Evolutionary conservation across 805 yeast genomes (phyloP), one percentile per base, ranked within the genome.

Genomic region (Myxozyma monticola): DNA sequence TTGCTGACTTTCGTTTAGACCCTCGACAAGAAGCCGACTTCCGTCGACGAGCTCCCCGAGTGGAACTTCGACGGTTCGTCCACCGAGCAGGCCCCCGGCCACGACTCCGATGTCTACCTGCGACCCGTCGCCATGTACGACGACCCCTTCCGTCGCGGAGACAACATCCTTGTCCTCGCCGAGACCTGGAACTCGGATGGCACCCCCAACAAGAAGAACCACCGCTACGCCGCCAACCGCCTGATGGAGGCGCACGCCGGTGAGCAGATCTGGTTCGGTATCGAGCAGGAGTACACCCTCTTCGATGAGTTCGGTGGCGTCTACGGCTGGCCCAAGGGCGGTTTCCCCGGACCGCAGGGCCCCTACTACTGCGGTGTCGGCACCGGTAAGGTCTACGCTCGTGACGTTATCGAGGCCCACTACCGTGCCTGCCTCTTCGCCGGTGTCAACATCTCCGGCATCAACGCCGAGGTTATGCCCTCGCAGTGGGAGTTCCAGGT

Each of bases 341-440:
- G 98, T 59, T 93, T 80, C 95, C 99, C 99, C 70, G 98, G 96
- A 63, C 98, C 99, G 60, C 99, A 93, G 77, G 99, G 99, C 62
- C 99, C 99, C 57, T 93, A 93, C 85, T 93, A 93, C 84, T 93
- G 99, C 80, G 99, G 98, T 83, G 99, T 93, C 61, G 99, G 99
- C 76, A 80, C 96, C 65, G 96, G 97, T 69, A 90, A 88, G 77
- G 99, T 91, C 59, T 88, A 84, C 72, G 96, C 97, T 68, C 83
- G 99, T 77, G 99, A 93, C 71, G 89, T 91, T 50, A 89, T 93
- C 65, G 99, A 91, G 79, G 98, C 99, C 53, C 99, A 91, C 78
- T 93, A 93, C 85, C 84, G 93, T 72, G 99, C 99, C 57, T 90
- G 97, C 78, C 77, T 91, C 60, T 85, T 87, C 70, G 84, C 98